These are phyloP conservation scores for Claviceps fusiformis DNA, from an alignment of 2,329 filamentous ascomycete species.

Conservation along the genomic window DNA sequence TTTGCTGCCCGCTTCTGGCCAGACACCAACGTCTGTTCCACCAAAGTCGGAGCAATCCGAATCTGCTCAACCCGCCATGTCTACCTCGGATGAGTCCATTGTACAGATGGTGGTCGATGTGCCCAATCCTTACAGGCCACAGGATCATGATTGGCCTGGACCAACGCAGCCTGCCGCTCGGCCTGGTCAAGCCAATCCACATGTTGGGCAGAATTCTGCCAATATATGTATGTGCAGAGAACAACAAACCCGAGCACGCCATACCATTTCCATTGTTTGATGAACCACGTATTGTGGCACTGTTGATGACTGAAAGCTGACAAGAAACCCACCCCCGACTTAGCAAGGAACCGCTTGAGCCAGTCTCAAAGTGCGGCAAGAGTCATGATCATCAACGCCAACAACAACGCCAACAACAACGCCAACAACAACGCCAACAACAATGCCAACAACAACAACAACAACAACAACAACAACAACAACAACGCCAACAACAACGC, in stretches of 20 bases:
- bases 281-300: not conserved
- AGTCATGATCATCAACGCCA: not conserved
- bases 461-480: not conserved
- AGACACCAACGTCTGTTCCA: not conserved
- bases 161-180: not conserved
- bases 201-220: not conserved
- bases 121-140: not conserved
- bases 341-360: not conserved
- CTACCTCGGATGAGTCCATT: not conserved
- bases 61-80: not conserved
- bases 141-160: not conserved
- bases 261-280: too few species aligned
- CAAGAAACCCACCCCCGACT: not conserved
- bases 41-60: not conserved
- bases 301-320: not conserved
- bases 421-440: not conserved
- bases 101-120: not conserved
- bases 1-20: not conserved
- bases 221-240: not conserved
- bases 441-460: not conserved
- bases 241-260: too few species aligned
- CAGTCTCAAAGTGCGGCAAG: not conserved
- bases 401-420: not conserved
- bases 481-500: too few species aligned
- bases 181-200: not conserved